These are phyloP conservation scores for Vitis labrusca DNA, from an alignment of 164 flowering plant species.

Conservation along the genomic window DNA sequence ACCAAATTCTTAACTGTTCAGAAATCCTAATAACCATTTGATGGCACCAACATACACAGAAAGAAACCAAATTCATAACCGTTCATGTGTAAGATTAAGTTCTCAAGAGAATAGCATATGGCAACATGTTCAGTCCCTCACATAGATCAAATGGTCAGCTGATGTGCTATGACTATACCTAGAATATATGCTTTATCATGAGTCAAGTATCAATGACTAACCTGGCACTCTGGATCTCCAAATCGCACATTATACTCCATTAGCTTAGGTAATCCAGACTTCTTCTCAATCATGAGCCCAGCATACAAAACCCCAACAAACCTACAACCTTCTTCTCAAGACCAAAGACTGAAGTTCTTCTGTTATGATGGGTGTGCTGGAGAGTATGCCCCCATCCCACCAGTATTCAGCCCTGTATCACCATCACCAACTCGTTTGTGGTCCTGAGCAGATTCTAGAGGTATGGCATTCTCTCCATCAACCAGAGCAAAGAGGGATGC, in stretches of 20 bases:
- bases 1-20: too few relatives aligned
- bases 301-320: constrained; percentile 95
- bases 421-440: constrained; percentile 98
- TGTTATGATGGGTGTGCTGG: constrained; percentile 90
- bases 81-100: too few relatives aligned
- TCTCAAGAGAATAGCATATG: too few relatives aligned
- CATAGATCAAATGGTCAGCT: too few relatives aligned
- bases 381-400: constrained; percentile 98
- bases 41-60: too few relatives aligned
- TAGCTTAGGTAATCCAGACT: constrained; percentile 82
- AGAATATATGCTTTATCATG: too few relatives aligned
- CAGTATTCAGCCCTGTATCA: constrained; percentile 95
- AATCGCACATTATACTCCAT: constrained; percentile 97
- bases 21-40: too few relatives aligned
- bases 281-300: constrained; percentile 97
- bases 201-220: constrained; percentile 23
- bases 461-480: constrained; percentile 90
- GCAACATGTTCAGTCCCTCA: too few relatives aligned
- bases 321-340: constrained; percentile 85
- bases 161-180: too few relatives aligned
- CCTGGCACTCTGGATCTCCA: constrained; percentile 99
- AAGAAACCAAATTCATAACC: too few relatives aligned
- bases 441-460: constrained; percentile 96
- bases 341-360: constrained; percentile 69
- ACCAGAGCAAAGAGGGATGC: constrained; percentile 97